Evolutionary conservation across 805 yeast genomes (phyloP), one percentile per base, ranked within the genome.

Genomic region (Teunomyces kruisii): DNA sequence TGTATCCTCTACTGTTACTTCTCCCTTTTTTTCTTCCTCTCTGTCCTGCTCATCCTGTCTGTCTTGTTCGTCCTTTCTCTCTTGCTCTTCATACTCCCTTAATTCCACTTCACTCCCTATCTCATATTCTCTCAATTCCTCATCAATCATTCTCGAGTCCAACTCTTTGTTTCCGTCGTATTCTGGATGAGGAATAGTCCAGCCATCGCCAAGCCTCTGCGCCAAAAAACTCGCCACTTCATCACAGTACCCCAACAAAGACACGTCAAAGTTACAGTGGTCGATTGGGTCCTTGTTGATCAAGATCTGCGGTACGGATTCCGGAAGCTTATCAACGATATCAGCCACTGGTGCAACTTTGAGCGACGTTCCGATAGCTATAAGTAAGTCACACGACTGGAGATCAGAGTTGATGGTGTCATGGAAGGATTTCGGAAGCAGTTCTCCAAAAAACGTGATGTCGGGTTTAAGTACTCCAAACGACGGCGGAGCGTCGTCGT

Each of bases 311-410:
- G 97, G 97, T 2, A 87, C 82, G n/a, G 77, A 63, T n/a, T 75
- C 74, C 0, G 84, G 82, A 2, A 90, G 68, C 65, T 78, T 73
- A 50, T 88, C 83, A n/a, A 88, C 91, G 46, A 90, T 87, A 43
- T 88, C 90, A 43, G 89, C 82, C 4, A 91, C 97, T 0, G 97
- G 97, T 0, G 95, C 89, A 17, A 90, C 97, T 59, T 90, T 88
- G 52, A 90, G 73, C 15, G 96, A 89, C 0, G 97, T 90, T 13
- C 97, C 97, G 29, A 90, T 83, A 61, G 96, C 86, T 4, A 90
- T 74, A 37, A 91, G 68, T 44, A 90, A 69, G 63, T 91, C 97
- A 64, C 96, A 88, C 33, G 77, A 70, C 14, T 65, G 55, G 6
- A 83, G 71, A 59, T 91, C 97, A 35, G 75, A 74, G 33, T 71